These are phyloP conservation scores for Wallacemonas sp. DNA, from an alignment of 208 protist species.

Conservation along the genomic window DNA sequence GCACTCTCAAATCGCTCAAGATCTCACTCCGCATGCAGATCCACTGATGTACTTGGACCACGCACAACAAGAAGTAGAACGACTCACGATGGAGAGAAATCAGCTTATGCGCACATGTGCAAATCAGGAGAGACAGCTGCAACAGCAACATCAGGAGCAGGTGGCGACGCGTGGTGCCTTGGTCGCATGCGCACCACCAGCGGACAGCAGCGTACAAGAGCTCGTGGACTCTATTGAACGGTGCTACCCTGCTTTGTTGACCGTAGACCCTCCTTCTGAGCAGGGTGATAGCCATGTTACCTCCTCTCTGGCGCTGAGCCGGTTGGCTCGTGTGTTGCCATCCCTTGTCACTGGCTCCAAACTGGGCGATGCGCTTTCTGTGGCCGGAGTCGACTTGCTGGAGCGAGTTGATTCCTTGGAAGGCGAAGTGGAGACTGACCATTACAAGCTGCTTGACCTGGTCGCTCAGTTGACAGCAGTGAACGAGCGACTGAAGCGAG, in stretches of 20 bases:
- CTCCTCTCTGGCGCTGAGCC: background rate
- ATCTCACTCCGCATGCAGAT: background rate
- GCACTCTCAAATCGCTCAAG: no score
- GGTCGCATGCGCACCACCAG: no score
- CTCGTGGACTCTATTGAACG: no score
- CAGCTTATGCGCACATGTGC: slow-evolving; percentile 23
- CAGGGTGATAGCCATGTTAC: background rate
- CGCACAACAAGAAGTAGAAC: slow-evolving; percentile 27
- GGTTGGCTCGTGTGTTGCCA: background rate
- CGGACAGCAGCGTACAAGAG: no score
- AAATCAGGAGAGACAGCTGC: background rate
- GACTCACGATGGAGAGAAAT: slow-evolving; percentile 27
- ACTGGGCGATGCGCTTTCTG: background rate
- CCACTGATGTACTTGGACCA: background rate
- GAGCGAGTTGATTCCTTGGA: background rate
- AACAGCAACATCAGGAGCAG: background rate
- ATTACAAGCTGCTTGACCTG: background rate
- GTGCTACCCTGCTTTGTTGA: background rate
- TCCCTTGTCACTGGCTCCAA: background rate
- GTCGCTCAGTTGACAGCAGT: background rate
- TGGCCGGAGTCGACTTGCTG: background rate
- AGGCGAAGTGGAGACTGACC: background rate
- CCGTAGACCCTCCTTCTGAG: background rate
- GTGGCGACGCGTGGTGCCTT: no score
- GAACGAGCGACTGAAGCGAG: background rate